These are phyloP conservation scores for Hypholoma sublateritium DNA, from an alignment of 768 basidiomycete species.

Conservation along the genomic window DNA sequence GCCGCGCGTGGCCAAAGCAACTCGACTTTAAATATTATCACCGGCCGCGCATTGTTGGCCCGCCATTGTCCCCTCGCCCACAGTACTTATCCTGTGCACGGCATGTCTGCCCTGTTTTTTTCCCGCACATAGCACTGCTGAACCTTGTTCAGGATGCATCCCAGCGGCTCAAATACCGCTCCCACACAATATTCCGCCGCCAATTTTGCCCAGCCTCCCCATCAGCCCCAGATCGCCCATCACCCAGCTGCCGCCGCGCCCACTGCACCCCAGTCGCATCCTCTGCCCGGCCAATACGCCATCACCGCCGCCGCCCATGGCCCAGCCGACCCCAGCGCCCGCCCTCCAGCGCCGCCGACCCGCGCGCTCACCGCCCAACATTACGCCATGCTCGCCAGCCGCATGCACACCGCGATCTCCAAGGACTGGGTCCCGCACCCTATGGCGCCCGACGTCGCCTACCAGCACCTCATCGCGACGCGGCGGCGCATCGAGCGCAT, in stretches of 20 bases:
- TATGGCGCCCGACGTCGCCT: constrained; percentile 11
- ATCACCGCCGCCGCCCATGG: too few relatives aligned
- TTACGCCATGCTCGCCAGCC: neutral
- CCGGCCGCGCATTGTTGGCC: neutral
- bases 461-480: constrained; percentile 9
- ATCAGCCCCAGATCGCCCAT: neutral
- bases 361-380: neutral
- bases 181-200: neutral
- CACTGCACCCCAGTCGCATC: too few relatives aligned
- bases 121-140: neutral
- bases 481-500: constrained; percentile 14
- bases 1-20: neutral
- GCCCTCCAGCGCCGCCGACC: too few relatives aligned
- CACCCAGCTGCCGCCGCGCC: neutral
- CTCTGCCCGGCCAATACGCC: too few relatives aligned
- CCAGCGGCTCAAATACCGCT: neutral
- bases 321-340: neutral
- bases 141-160: neutral
- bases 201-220: neutral
- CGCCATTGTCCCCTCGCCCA: neutral
- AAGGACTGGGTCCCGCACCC: constrained; percentile 17
- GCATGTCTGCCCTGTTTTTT: neutral
- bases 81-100: too few relatives aligned
- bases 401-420: neutral
- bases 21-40: neutral